A percentile compares a stretch with the other conserved stretches of the same genome.
Evolutionary conservation across 192 early-diverging fungal species (phyloP).

Genomic region (Coemansia furcata): DNA sequence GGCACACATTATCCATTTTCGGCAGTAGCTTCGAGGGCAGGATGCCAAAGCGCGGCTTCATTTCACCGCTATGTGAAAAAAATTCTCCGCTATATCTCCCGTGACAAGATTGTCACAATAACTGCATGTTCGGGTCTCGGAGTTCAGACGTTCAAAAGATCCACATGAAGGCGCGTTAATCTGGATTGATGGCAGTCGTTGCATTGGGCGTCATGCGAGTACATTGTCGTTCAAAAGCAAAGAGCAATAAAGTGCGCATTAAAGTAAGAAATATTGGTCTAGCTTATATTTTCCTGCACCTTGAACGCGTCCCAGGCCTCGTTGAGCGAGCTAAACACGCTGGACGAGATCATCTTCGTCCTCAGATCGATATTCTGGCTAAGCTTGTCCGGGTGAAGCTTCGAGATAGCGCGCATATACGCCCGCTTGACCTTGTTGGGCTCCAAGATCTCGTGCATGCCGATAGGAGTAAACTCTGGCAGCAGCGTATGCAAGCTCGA

Average conservation of each 20-base stretch:
- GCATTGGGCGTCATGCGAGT: too few relatives aligned
- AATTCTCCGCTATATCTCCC: constrained; percentile 31
- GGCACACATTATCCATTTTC: not conserved
- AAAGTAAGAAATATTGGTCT: not conserved
- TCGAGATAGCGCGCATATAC: constrained; percentile 91
- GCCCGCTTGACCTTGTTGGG: constrained; percentile 83
- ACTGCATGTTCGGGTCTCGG: not conserved
- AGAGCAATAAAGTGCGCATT: not conserved
- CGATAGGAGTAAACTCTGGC: constrained; percentile 77
- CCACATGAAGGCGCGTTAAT: not conserved
- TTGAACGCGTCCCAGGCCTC: constrained; percentile 96
- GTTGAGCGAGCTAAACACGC: constrained; percentile 86
- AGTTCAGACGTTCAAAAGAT: not conserved
- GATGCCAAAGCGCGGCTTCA: not conserved
- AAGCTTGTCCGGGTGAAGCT: constrained; percentile 95
- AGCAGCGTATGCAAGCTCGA: constrained; percentile 76
- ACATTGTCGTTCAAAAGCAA: not conserved
- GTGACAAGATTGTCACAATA: not conserved
- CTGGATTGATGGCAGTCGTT: too few relatives aligned
- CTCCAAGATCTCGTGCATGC: constrained; percentile 82
- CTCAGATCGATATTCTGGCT: constrained; percentile 73
- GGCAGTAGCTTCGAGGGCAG: not conserved
- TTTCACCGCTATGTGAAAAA: not conserved
- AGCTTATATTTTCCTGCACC: constrained; percentile 65
- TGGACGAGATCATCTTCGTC: constrained; percentile 75